These are phyloP conservation scores for Aspergillus unguis DNA, from an alignment of 2,329 filamentous ascomycete genomes.

Conservation along the genomic window DNA sequence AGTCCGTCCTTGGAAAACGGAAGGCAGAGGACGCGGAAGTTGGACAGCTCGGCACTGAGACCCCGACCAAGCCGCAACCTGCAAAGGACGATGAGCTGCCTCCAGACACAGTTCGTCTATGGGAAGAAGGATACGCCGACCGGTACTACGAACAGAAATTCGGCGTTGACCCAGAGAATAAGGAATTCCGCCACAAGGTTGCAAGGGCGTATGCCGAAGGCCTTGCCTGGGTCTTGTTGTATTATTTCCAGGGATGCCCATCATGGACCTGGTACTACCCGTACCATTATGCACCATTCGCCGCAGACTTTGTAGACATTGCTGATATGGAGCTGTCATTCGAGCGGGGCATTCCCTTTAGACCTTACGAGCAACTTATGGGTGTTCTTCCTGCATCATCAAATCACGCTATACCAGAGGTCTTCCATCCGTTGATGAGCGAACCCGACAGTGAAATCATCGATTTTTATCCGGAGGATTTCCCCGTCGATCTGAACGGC, in stretches of 20 bases:
- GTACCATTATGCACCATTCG: constrained; percentile 97
- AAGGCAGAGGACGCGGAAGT: constrained; percentile 70
- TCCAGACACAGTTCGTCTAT: constrained; percentile 79
- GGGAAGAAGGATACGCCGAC: constrained; percentile 94
- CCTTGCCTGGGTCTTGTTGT: constrained; percentile 88
- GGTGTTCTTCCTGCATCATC: constrained; percentile 92
- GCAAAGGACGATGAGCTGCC: constrained; percentile 60
- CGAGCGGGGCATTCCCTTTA: constrained; percentile 78
- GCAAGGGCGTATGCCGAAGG: constrained; percentile 91
- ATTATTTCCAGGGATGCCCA: constrained; percentile 97
- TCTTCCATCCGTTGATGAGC: constrained; percentile 89
- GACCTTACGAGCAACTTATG: constrained; percentile 96
- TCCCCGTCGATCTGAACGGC: constrained; percentile 88
- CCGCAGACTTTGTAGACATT: constrained; percentile 86
- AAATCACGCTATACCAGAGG: constrained; percentile 80
- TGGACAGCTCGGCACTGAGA: constrained; percentile 50
- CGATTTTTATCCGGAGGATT: constrained; percentile 95
- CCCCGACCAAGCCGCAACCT: constrained; percentile 54
- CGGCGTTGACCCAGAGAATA: constrained; percentile 72
- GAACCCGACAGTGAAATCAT: constrained; percentile 85
- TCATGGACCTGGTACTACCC: constrained; percentile 99
- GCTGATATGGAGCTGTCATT: constrained; percentile 76
- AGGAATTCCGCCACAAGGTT: constrained; percentile 83
- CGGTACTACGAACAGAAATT: constrained; percentile 98
- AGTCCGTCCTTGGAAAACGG: constrained; percentile 46